Base-by-base conservation (phyloP, 495 filamentous ascomycete genomes). In the Tuber magnatum region DNA sequence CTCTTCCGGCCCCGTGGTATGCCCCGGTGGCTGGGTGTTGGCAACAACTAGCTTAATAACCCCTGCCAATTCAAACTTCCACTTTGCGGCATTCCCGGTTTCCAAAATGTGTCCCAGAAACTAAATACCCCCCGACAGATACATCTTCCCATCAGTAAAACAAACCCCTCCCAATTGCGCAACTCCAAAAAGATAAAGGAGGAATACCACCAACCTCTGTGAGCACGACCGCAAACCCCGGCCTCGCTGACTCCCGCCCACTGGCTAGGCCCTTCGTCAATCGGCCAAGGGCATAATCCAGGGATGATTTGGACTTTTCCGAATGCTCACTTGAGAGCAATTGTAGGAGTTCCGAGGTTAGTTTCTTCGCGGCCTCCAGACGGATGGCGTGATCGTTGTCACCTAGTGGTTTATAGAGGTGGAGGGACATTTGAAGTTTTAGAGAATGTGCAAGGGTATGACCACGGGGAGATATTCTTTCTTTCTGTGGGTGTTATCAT, bases 201-300 rank as follows among this genome's bases (percentile, higher is more conserved):
- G 87, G n/a, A 92, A 14, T 91, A 89, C 1, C 85, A 56, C 96
- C 82, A 73, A 97, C 85, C 84, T 97, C 94, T 0, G 94, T 92
- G 77, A 98, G 84, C 2, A 94, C 93, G 74, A 97, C 86, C 51
- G 92, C 96, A 82, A 95, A 97, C n/a, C 95, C 95, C 74, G 94
- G 84, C 40, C 95, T 87, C 43, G 94, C 93, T 22, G 92, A 94
- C 85, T 97, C 97, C 38, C 92, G 89, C 68, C 93, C 91, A 81
- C 93, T 97, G 73, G 94, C 93, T 40, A 99, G 88, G 51, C 95
- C 95, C 69, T 92, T 89, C 80, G 97, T 92, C 22, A 99, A 86
- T 44, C 94, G 86, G 76, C 85, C 85, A 48, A 92, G 81, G 20
- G 81, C 81, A 73, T 83, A 83, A 71, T 81, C 75, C 69, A 83